Base-by-base conservation (phyloP, 2,329 filamentous ascomycete genomes). In the Madurella fahalii region DNA sequence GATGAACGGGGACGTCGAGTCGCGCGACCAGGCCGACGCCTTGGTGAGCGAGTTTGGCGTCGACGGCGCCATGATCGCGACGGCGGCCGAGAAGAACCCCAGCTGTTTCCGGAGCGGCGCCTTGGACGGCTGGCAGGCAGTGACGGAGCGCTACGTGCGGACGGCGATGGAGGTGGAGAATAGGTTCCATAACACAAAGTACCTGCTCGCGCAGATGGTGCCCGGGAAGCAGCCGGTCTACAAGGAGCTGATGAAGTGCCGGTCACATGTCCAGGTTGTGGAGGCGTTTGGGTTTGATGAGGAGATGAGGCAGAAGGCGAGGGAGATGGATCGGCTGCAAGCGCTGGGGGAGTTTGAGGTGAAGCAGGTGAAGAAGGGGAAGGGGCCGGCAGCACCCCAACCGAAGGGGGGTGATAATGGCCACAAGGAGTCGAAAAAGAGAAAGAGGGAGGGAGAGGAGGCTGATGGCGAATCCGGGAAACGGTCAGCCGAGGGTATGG, bases 1-100 rank as follows among this genome's bases (percentile, higher is more conserved):
- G 40, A 92, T 97, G 85, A 99, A 99, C 67, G 94, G 94, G 46
- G 94, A 99, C 65, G 91, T 99, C 0, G 83, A 80, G 52, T 83
- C 77, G 39, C 82, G 89, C 52, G 87, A 90, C 48, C 77, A 95
- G 56, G 93, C 85, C 0, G 67, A 88, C 8, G 69, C 76, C 56
- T 77, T 99, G 7, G 86, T 91, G 58, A 65, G 81, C 25, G 87
- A 96, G 68, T 96, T 82, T 67, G 86, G 85, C n/a, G 89, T 88
- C 5, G 92, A 97, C 66, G 93, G 92, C 5, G 94, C 90, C 57
- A 99, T 99, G 94, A 97, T 99, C 65, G 94, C 94, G 9, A 94
- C 90, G 2, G 82, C 90, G 3, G 94, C 94, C 1, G 94, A 99
- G 75, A 83, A 86, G 60, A 99, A 99, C 67, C 83, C 91, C 2